Evolutionary conservation across 1,284 basidiomycete species (phyloP), one percentile per base, ranked within the genome.

Genomic region (Meripilus lineatus): DNA sequence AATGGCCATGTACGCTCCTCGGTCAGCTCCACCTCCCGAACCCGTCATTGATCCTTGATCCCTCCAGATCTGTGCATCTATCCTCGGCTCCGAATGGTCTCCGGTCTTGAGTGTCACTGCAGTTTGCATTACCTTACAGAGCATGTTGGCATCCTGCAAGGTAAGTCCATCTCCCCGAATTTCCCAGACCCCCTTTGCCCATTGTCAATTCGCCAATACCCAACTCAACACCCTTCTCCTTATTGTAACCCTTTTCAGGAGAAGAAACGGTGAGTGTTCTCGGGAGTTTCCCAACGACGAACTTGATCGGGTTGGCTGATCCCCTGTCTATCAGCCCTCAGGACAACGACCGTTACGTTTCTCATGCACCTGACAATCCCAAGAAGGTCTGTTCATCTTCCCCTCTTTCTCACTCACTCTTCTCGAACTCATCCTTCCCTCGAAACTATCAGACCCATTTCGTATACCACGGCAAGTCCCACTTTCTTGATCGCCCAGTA

Each of bases 61-160:
- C n/a, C 18, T 25, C 6, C 38, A 89, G 84, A 89, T 89, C 54
- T 90, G 88, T 55, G 88, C 87, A 17, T 89, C 87, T 20, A 90
- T 91, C 50, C 75, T 91, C 4, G 88, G 87, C 14, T 86, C 77
- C 52, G 87, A 90, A 23, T 91, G 88, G 89, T 89, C 86, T 17
- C 89, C 89, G 1, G 88, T 90, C 18, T 64, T 91, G 49, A 88
- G 82, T 50, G 85, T 89, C 22, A 69, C 81, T 30, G 74, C 86
- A 3, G 77, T 91, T 32, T 89, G 87, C 57, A 77, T 90, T 32
- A 90, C 88, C 6, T 63, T 91, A 38, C 88, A 91, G 67, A 89
- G 87, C 56, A 91, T 91, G 88, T 71, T 91, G 46, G 88, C 86
- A 17, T 90, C 87, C 10, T 89, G 84, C 75, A 89, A 85, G 79